Percentiles rank a stretch among this genome's conserved stretches.
Conservation (phyloP, 2,329 filamentous ascomycete species). For the Coniochaeta pulveracea region DNA sequence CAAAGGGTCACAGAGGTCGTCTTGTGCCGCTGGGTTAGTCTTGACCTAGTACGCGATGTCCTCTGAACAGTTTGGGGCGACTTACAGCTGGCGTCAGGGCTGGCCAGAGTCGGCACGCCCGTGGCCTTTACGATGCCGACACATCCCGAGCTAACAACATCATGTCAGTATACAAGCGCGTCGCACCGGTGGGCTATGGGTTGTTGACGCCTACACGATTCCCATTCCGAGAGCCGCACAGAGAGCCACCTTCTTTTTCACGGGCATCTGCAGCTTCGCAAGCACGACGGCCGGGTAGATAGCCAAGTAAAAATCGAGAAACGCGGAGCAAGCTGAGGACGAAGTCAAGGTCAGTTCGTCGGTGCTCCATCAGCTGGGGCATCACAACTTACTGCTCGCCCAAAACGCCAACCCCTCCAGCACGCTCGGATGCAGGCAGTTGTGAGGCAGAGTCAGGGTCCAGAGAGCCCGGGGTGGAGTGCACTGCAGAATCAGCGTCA, state of each 20-base stretch:
- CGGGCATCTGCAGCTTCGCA: slow-evolving; percentile 22
- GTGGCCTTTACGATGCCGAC: slow-evolving; percentile 21
- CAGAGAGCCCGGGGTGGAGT: slow-evolving; percentile 25
- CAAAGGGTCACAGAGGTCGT: slow-evolving; percentile 27
- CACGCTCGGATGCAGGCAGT: not conserved
- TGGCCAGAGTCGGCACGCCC: slow-evolving; percentile 14
- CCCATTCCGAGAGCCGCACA: slow-evolving; percentile 25
- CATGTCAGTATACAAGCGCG: too few species aligned
- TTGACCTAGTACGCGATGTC: too few species aligned
- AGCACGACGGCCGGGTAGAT: slow-evolving; percentile 27
- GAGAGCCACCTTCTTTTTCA: slow-evolving; percentile 27
- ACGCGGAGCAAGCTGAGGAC: slow-evolving; percentile 19
- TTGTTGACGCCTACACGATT: slow-evolving; percentile 17
- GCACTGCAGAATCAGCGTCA: slow-evolving; percentile 31
- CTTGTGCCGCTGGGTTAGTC: too few species aligned
- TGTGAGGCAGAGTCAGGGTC: slow-evolving; percentile 12
- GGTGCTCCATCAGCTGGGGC: too few species aligned
- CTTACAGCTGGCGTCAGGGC: slow-evolving; percentile 19
- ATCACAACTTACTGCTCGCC: slow-evolving; percentile 3
- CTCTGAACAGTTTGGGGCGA: too few species aligned
- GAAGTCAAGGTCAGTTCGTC: slow-evolving; percentile 2
- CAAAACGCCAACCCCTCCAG: slow-evolving; percentile 2
- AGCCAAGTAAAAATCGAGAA: slow-evolving; percentile 29
- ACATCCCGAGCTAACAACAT: slow-evolving; percentile 13
- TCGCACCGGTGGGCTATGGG: too few species aligned